These are phyloP conservation scores for Corniculantispora saksenae DNA, from an alignment of 2,329 filamentous ascomycete species.

Conservation along the genomic window DNA sequence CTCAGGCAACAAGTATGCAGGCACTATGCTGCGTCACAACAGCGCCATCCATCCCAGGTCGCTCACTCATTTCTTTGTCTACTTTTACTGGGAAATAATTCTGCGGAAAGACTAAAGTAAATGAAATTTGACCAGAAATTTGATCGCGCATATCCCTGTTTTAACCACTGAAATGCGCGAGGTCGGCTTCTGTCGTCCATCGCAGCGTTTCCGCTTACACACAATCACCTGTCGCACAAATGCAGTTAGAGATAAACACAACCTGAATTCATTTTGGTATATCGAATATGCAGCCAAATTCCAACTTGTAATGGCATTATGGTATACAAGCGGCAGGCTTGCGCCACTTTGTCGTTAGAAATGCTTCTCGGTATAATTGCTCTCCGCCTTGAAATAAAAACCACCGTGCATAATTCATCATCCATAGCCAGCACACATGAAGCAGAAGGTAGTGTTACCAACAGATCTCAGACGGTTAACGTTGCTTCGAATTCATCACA, in stretches of 20 bases:
- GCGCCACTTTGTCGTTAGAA: conserved; percentile 16
- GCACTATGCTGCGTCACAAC: no score
- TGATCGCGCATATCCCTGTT: no score
- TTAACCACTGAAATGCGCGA: no score
- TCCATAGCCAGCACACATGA: conserved; percentile 17
- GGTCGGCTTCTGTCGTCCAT: no score
- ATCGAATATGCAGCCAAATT: conserved; percentile 20
- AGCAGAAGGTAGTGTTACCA: conserved; percentile 13
- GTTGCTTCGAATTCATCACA: conserved; percentile 17
- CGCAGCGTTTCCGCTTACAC: no score
- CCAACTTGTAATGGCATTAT: conserved; percentile 16
- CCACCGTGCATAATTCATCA: conserved; percentile 19
- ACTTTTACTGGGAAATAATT: no score
- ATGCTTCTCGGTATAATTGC: conserved; percentile 19
- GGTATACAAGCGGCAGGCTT: conserved; percentile 18
- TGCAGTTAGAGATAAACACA: background rate
- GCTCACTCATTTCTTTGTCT: background rate
- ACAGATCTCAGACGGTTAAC: conserved; percentile 13
- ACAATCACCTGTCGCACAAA: background rate
- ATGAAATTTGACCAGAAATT: no score
- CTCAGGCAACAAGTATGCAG: conserved; percentile 20
- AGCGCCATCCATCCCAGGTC: background rate
- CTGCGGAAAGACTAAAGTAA: no score
- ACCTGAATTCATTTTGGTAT: conserved; percentile 20
- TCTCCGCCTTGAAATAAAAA: conserved; percentile 16